Evolutionary conservation across 768 basidiomycete species (phyloP).

Genomic region (Lactarius trivialis): DNA sequence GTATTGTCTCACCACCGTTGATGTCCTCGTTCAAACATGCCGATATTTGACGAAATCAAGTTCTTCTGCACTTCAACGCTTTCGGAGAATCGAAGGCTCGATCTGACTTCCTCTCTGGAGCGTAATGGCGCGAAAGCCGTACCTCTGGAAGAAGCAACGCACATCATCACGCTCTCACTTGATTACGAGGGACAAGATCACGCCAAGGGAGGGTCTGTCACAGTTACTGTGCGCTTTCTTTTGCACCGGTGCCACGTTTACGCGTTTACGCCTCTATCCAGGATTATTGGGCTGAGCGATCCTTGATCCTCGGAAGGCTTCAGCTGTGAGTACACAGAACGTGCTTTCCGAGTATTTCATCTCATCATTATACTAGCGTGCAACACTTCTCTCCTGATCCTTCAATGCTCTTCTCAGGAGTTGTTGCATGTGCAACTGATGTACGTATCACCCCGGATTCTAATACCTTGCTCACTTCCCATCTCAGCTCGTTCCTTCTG

Average conservation of each 20-base stretch:
- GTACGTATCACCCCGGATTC: conserved; percentile 33
- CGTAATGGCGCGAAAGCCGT: conserved; percentile 15
- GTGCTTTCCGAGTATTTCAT: too few species aligned
- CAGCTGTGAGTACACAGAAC: conserved; percentile 14
- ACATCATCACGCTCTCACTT: conserved; percentile 15
- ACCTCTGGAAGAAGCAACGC: conserved; percentile 15
- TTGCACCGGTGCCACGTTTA: neutral
- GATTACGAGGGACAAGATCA: conserved; percentile 20
- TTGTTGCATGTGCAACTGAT: conserved; percentile 66
- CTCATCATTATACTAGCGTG: neutral
- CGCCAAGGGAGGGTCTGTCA: conserved; percentile 6
- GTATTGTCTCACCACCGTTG: too few species aligned
- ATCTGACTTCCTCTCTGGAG: conserved; percentile 9
- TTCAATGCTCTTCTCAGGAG: conserved; percentile 72
- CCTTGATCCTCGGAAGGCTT: conserved; percentile 17
- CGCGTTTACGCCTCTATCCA: neutral
- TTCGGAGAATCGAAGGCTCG: conserved; percentile 7
- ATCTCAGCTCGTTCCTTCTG: conserved; percentile 48
- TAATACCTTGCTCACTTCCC: neutral
- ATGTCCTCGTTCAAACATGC: conserved; percentile 5
- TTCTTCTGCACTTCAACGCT: conserved; percentile 17
- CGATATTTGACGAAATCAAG: conserved; percentile 20
- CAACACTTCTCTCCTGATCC: conserved; percentile 73
- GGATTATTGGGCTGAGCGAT: conserved; percentile 22
- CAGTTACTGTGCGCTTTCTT: conserved; percentile 15